Base-by-base conservation (phyloP, 257 asterid genomes). In the Nicotiana tabacum region DNA sequence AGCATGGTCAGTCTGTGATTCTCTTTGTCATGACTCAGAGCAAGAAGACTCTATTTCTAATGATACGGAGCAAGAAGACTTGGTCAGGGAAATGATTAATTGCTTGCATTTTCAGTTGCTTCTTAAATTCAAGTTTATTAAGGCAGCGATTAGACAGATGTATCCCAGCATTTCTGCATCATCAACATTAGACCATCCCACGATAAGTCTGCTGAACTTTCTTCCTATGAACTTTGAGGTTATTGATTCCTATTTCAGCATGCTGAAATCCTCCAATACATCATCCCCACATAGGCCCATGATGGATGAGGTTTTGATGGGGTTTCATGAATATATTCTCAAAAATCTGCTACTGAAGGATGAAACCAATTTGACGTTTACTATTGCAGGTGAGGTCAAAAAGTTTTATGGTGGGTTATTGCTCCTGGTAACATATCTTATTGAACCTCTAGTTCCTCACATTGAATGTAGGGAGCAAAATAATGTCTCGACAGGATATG, bases 101-200 rank as follows among this genome's bases (percentile, higher is more conserved):
- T 72, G 37, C 78, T 46, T 43, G 78, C 58, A 72, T 72, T 72
- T 72, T 21, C 78, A 72, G 24, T 11, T 43, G 60, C 78, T 72
- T 72, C 78, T 72, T 5, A 43, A 0, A 11, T 72, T 72, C 60
- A 72, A 72, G 32, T 72, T 43, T 72, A 72, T 72, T 46, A 72
- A 43, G 78, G 78, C 13, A 4, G 78, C 60, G 9, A 72, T 46
- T 43, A 46, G 78, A 72, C 78, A 72, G 37, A 21, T 72, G 37
- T 72, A 2, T 46, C 78, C 79, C 78, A 72, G 37, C 78, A 43
- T 46, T 72, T 72, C 78, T 72, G 37, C 61, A 46, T 72, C 78
- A 72, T 46, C 78, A 72, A 72, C 39, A 46, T 35, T 5, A n/a
- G 78, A 46, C 37, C 78, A 72, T 72, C 60, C 78, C 24, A 43